A percentile compares a stretch with the other conserved stretches of the same genome.
Evolutionary conservation across 768 basidiomycete species (phyloP).

Genomic region (Trametes sanguinea): DNA sequence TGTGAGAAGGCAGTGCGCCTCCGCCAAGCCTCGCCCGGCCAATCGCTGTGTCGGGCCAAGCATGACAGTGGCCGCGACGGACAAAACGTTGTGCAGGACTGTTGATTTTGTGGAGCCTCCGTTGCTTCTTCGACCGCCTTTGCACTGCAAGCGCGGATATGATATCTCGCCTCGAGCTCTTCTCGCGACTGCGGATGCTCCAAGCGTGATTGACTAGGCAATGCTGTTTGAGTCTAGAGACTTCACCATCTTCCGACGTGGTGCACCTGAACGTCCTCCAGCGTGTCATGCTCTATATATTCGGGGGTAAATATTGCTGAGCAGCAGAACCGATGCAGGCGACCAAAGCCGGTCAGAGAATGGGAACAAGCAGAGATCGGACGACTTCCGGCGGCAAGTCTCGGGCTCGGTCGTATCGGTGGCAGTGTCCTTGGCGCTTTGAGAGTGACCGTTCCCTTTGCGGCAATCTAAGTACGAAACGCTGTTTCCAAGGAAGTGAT

Average conservation of each 20-base stretch:
- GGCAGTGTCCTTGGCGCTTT: neutral
- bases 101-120: slow-evolving; percentile 6
- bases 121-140: slow-evolving; percentile 4
- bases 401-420: slow-evolving; percentile 8
- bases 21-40: slow-evolving; percentile 18
- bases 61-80: neutral
- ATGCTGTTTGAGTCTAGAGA: no score
- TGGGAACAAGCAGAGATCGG: neutral
- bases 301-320: no score
- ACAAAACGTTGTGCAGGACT: neutral
- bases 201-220: neutral
- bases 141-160: slow-evolving; percentile 10
- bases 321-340: no score
- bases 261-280: no score
- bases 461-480: slow-evolving; percentile 7
- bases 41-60: slow-evolving; percentile 19
- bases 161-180: slow-evolving; percentile 7
- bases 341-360: no score
- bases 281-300: no score
- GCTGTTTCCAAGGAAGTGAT: neutral
- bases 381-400: neutral
- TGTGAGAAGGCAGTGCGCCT: slow-evolving; percentile 7
- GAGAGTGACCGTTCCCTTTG: neutral
- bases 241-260: no score
- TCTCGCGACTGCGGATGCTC: neutral